phyloP scores from a whole-genome alignment of 2,329 filamentous ascomycete genomes.

The Pseudocercospora vitis region DNA sequence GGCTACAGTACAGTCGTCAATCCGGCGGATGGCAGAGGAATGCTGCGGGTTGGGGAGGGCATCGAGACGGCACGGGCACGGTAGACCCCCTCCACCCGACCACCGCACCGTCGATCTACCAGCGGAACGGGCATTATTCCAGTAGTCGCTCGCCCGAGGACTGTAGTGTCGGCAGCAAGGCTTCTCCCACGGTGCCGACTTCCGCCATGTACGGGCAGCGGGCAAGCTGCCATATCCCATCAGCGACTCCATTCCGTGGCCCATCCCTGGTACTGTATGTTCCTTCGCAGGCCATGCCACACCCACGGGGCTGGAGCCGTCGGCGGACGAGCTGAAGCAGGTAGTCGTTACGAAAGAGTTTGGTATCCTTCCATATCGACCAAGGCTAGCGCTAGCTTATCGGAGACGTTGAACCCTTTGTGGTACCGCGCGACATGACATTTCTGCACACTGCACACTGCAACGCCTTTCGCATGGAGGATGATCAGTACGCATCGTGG shows the following conservation, averaged over 20 bases:
- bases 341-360: background rate
- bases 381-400: conserved; percentile 1
- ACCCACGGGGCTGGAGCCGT: background rate
- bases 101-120: background rate
- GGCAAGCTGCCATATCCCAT: background rate
- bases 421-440: background rate
- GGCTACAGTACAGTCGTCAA: background rate
- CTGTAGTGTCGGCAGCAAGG: background rate
- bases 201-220: background rate
- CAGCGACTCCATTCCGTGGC: background rate
- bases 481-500: background rate
- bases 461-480: background rate
- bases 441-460: background rate
- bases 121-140: background rate
- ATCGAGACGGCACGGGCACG: background rate
- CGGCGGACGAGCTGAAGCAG: background rate
- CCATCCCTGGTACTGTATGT: background rate
- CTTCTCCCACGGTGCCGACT: background rate
- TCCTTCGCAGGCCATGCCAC: background rate
- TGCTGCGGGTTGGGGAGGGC: background rate
- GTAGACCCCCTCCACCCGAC: background rate
- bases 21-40: background rate
- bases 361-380: background rate
- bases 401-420: background rate
- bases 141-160: too few species aligned